phyloP scores from a whole-genome alignment of 441 rosid species.

The Euphorbia neoarborescens region DNA sequence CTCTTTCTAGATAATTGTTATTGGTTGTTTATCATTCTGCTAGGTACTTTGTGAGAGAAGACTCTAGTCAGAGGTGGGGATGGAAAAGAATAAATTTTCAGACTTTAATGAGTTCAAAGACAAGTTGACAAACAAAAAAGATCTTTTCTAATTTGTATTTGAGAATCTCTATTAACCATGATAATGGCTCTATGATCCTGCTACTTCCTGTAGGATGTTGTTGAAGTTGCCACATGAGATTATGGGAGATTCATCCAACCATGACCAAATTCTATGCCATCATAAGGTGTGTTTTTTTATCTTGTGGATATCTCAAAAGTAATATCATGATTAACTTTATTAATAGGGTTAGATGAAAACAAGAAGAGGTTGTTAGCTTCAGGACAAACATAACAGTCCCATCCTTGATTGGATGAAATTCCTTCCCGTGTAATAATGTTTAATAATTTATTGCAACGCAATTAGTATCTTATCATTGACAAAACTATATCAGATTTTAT shows the following conservation, averaged over 20 bases:
- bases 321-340: conserved; percentile 16
- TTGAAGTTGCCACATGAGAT: conserved; percentile 9
- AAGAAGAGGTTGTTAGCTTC: conserved; percentile 22
- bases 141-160: conserved; percentile 16
- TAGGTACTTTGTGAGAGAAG: conserved; percentile 14
- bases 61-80: conserved; percentile 16
- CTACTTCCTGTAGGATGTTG: conserved; percentile 16
- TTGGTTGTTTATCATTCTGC: conserved; percentile 6
- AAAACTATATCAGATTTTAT: conserved; percentile 4
- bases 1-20: conserved; percentile 3
- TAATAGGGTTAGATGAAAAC: conserved; percentile 16
- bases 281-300: conserved; percentile 12
- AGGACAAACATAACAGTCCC: conserved; percentile 19
- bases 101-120: conserved; percentile 22
- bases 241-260: conserved; percentile 15
- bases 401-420: conserved; percentile 21
- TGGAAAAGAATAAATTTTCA: conserved; percentile 17
- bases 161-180: not conserved
- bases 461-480: not conserved
- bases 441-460: conserved; percentile 14
- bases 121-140: conserved; percentile 26
- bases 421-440: conserved; percentile 6
- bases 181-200: not conserved
- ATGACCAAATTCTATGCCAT: conserved; percentile 10
- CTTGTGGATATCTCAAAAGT: conserved; percentile 10